A percentile compares a stretch with the other conserved stretches of the same genome.
Conservation (phyloP, 345 rosid genomes). For the Populus tremula region DNA sequence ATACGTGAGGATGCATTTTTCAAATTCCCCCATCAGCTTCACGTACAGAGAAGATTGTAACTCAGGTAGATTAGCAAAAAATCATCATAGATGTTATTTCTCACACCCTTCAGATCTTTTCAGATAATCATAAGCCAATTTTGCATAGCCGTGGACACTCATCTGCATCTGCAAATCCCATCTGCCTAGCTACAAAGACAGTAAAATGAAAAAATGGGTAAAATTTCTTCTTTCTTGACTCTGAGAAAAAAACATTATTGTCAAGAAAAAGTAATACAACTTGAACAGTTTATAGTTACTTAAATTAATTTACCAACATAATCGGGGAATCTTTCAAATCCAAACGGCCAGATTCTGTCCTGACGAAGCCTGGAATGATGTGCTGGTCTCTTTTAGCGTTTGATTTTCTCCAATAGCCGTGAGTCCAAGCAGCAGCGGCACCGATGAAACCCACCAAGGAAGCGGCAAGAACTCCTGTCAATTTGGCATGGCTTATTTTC, state of each 20-base stretch:
- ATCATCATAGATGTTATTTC: conserved; percentile 64
- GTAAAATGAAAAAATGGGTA: no score
- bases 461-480: conserved; percentile 25
- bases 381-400: conserved; percentile 1
- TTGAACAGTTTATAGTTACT: neutral
- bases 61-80: conserved; percentile 50
- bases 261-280: neutral
- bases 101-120: conserved; percentile 63
- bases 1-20: conserved; percentile 85
- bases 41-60: conserved; percentile 68
- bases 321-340: conserved; percentile 76
- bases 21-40: conserved; percentile 88
- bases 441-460: conserved; percentile 28
- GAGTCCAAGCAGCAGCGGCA: conserved; percentile 2
- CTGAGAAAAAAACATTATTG: neutral
- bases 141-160: conserved; percentile 84
- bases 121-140: conserved; percentile 75
- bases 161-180: conserved; percentile 73
- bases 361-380: conserved; percentile 42
- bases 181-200: conserved; percentile 60
- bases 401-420: conserved; percentile 19
- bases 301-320: conserved; percentile 60
- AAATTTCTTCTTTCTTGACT: neutral
- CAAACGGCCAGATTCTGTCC: conserved; percentile 52
- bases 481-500: conserved; percentile 15